Evolutionary conservation across 352 stramenopile genomes (phyloP).

Genomic region (Phytophthora uliginosa): DNA sequence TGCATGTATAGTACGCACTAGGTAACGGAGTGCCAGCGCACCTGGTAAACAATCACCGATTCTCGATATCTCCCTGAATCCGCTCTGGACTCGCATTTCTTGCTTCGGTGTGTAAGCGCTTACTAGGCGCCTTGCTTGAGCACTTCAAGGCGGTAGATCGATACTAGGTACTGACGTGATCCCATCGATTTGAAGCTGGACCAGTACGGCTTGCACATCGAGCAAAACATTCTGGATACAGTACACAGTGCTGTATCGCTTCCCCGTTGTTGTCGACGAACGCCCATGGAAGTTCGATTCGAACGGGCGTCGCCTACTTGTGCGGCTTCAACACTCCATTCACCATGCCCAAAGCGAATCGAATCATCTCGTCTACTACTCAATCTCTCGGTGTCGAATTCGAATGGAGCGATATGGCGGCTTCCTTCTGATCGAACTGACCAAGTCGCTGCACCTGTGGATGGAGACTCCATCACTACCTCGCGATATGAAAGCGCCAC

Average conservation of each 20-base stretch:
- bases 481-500: neutral
- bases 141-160: no score
- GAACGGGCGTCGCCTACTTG: neutral
- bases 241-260: neutral
- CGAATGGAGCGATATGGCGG: neutral
- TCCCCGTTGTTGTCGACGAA: neutral
- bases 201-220: constrained; percentile 5
- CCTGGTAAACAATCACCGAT: constrained; percentile 49
- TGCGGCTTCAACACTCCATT: neutral
- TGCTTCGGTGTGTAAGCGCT: no score
- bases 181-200: neutral
- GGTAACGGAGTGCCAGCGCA: neutral
- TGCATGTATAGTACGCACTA: neutral
- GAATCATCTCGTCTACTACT: constrained; percentile 2
- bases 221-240: neutral
- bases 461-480: neutral
- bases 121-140: no score
- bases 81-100: constrained; percentile 73
- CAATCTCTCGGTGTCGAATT: neutral
- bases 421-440: neutral
- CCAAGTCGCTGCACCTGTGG: neutral
- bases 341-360: neutral
- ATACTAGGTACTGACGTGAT: constrained; percentile 1
- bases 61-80: constrained; percentile 83
- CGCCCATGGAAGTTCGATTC: neutral